Percentiles rank a stretch among this genome's conserved stretches.
phyloP scores from a whole-genome alignment of 352 stramenopile genomes.

The Lagenidium giganteum region DNA sequence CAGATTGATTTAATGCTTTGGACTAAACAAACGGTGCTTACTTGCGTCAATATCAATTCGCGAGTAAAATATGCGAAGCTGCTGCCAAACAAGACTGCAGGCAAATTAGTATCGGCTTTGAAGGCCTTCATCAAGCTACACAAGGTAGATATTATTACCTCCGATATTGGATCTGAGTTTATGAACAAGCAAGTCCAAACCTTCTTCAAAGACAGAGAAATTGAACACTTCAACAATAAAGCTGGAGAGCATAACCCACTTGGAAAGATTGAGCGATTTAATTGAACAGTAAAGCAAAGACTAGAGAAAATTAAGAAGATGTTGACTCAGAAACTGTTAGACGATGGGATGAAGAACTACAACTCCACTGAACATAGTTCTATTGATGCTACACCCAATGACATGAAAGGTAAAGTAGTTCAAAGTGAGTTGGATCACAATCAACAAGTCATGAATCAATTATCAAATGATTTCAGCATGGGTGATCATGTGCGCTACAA shows the following conservation, averaged over 20 bases:
- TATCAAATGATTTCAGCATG: slow-evolving; percentile 4
- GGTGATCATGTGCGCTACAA: slow-evolving; percentile 1
- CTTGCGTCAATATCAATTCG: slow-evolving; percentile 31
- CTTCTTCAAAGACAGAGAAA: slow-evolving; percentile 24
- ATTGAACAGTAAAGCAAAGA: slow-evolving; percentile 26
- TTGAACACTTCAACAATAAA: slow-evolving; percentile 35
- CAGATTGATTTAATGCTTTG: slow-evolving; percentile 25
- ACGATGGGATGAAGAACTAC: slow-evolving; percentile 27
- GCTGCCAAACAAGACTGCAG: slow-evolving; percentile 26
- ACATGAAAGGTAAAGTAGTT: slow-evolving; percentile 23
- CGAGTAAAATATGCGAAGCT: slow-evolving; percentile 29
- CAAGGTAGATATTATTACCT: slow-evolving; percentile 23
- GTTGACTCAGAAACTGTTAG: slow-evolving; percentile 19
- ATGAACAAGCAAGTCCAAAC: slow-evolving; percentile 22
- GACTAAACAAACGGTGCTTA: slow-evolving; percentile 16
- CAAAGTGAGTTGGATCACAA: slow-evolving; percentile 15
- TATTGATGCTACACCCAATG: slow-evolving; percentile 19
- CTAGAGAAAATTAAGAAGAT: slow-evolving; percentile 19
- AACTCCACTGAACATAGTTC: slow-evolving; percentile 25
- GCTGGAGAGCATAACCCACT: slow-evolving; percentile 27
- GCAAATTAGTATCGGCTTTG: slow-evolving; percentile 17
- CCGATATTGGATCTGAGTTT: slow-evolving; percentile 32
- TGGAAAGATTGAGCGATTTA: slow-evolving; percentile 42
- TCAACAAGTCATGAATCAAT: slow-evolving; percentile 11
- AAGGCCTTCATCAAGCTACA: slow-evolving; percentile 18